phyloP scores from a whole-genome alignment of 2,329 filamentous ascomycete genomes.

The Fusarium mexicanum region DNA sequence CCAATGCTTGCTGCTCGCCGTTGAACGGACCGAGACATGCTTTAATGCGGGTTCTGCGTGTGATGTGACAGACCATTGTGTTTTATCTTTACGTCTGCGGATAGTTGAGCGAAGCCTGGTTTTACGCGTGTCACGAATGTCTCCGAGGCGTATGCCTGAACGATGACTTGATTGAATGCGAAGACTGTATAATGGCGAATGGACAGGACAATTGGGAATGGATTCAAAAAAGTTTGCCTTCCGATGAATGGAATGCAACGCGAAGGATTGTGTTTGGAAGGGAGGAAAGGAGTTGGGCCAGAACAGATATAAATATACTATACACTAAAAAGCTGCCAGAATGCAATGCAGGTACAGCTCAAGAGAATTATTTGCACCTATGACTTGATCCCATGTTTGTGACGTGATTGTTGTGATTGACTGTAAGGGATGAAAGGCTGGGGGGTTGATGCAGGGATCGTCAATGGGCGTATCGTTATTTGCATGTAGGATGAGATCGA shows the following conservation, averaged over 20 bases:
- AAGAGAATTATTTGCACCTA: conserved; percentile 35
- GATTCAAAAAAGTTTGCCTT: conserved; percentile 35
- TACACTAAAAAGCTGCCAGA: conserved; percentile 42
- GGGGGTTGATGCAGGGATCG: background rate
- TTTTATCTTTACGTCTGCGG: background rate
- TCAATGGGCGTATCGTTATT: background rate
- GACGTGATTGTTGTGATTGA: background rate
- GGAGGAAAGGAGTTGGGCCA: conserved; percentile 23
- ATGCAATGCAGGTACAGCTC: conserved; percentile 41
- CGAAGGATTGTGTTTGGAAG: conserved; percentile 14
- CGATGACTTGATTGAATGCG: conserved; percentile 34
- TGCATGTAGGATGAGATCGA: background rate
- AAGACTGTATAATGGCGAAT: conserved; percentile 36
- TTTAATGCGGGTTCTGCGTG: conserved; percentile 27
- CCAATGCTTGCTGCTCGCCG: conserved; percentile 31
- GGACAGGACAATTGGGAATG: conserved; percentile 3
- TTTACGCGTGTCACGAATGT: conserved; percentile 36
- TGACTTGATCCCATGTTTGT: background rate
- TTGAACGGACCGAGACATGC: conserved; percentile 40
- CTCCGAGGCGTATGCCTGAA: conserved; percentile 21
- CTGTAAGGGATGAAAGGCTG: no score
- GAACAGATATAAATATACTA: conserved; percentile 43
- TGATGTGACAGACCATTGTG: conserved; percentile 14
- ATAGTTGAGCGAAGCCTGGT: conserved; percentile 25
- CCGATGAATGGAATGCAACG: conserved; percentile 32